These are phyloP conservation scores for Arachnomyces sp. DNA, from an alignment of 2,329 filamentous ascomycete species.

Conservation along the genomic window DNA sequence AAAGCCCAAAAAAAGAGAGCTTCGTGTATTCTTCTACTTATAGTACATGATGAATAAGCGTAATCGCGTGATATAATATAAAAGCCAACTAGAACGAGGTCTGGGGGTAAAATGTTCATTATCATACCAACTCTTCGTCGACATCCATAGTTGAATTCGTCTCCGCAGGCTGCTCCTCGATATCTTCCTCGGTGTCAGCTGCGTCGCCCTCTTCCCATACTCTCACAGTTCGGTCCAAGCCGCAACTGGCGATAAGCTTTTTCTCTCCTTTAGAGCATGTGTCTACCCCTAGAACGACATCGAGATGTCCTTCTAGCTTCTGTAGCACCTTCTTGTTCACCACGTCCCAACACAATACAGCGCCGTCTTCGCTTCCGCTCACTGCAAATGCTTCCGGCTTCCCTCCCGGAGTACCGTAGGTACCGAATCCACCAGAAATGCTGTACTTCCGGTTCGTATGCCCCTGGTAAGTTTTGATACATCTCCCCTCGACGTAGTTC, in stretches of 20 bases:
- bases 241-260: slow-evolving; percentile 52
- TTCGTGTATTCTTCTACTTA: no score
- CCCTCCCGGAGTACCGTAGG: slow-evolving; percentile 42
- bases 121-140: neutral
- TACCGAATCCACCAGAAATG: slow-evolving; percentile 75
- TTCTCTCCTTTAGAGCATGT: slow-evolving; percentile 46
- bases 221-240: slow-evolving; percentile 54
- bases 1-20: no score
- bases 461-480: slow-evolving; percentile 95
- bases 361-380: slow-evolving; percentile 76
- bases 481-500: slow-evolving; percentile 87
- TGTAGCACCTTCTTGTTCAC: slow-evolving; percentile 77
- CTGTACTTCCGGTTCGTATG: slow-evolving; percentile 79
- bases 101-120: no score
- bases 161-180: neutral
- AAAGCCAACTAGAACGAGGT: no score
- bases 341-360: slow-evolving; percentile 84
- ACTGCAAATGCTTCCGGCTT: slow-evolving; percentile 57
- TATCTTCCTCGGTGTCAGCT: slow-evolving; percentile 7
- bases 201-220: slow-evolving; percentile 48
- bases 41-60: no score
- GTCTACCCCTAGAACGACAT: slow-evolving; percentile 53
- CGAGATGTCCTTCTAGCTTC: slow-evolving; percentile 49
- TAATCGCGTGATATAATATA: no score
- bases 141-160: neutral